Evolutionary conservation across 2,329 filamentous ascomycete genomes (phyloP).

Genomic region (Trematosphaeria pertusa): DNA sequence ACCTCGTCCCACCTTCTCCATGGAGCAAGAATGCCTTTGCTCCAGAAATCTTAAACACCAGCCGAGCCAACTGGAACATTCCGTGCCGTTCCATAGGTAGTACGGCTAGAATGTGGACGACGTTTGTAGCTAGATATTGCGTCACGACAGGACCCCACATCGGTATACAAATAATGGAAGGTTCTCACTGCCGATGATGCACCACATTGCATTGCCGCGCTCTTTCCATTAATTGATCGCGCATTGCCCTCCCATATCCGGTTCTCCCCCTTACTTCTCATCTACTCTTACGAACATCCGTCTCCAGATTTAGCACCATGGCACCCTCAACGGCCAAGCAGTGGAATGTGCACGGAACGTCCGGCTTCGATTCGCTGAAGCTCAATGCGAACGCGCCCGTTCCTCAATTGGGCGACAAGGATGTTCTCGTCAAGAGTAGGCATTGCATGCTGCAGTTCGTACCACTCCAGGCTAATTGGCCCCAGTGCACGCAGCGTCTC

Average conservation of each 20-base stretch:
- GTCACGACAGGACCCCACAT: neutral
- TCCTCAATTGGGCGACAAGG: conserved; percentile 69
- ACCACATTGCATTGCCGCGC: too few species aligned
- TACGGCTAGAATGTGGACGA: too few species aligned
- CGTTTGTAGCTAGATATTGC: neutral
- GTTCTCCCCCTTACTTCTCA: too few species aligned
- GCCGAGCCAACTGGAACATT: too few species aligned
- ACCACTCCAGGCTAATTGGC: conserved; percentile 7
- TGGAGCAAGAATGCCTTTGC: too few species aligned
- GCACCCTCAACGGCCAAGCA: conserved; percentile 58
- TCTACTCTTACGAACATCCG: neutral
- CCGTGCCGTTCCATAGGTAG: too few species aligned
- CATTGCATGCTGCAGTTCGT: neutral
- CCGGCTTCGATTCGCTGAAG: conserved; percentile 68
- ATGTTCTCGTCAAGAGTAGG: conserved; percentile 72
- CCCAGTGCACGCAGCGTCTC: conserved; percentile 55
- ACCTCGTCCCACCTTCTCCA: too few species aligned
- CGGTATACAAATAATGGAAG: neutral
- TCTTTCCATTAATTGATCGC: too few species aligned
- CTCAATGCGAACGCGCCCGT: conserved; percentile 60
- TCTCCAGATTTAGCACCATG: conserved; percentile 24
- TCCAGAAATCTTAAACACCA: too few species aligned
- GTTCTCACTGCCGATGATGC: neutral
- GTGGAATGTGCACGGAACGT: conserved; percentile 63
- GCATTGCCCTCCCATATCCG: too few species aligned